Percentiles rank a stretch among this genome's conserved stretches.
phyloP scores from a whole-genome alignment of 306 rosid genomes.

The Quercus aquifolioides region DNA sequence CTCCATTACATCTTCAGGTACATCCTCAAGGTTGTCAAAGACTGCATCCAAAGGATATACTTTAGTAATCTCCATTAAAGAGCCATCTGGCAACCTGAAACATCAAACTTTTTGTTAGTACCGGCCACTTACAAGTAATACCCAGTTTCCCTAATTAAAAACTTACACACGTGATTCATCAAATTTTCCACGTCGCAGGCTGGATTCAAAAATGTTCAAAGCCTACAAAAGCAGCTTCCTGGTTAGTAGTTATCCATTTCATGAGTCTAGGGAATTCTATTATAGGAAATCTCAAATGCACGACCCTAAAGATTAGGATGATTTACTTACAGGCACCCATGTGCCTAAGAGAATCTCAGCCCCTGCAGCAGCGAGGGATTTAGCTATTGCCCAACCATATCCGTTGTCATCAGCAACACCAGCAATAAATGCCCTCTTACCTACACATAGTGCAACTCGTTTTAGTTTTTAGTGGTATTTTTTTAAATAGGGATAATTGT shows the following conservation, averaged over 20 bases:
- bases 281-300: background rate
- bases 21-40: constrained; percentile 81
- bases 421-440: constrained; percentile 93
- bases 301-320: background rate
- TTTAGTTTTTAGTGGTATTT: background rate
- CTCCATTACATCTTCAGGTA: constrained; percentile 85
- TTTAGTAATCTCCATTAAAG: constrained; percentile 84
- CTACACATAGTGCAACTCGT: constrained; percentile 27
- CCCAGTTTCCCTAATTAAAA: constrained; percentile 1
- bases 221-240: constrained; percentile 49
- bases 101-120: constrained; percentile 22
- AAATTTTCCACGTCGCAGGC: constrained; percentile 89
- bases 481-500: background rate
- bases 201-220: constrained; percentile 90
- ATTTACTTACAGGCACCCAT: constrained; percentile 93
- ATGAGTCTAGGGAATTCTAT: background rate
- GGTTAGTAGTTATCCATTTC: constrained; percentile 23
- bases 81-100: constrained; percentile 86
- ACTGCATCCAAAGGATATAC: constrained; percentile 95
- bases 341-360: constrained; percentile 98
- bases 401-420: constrained; percentile 97
- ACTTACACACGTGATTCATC: constrained; percentile 79
- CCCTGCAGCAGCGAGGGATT: constrained; percentile 96
- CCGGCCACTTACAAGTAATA: constrained; percentile 4
- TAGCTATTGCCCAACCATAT: constrained; percentile 99